Conservation (phyloP, 208 protist species). For the Crithidia bombi region DNA sequence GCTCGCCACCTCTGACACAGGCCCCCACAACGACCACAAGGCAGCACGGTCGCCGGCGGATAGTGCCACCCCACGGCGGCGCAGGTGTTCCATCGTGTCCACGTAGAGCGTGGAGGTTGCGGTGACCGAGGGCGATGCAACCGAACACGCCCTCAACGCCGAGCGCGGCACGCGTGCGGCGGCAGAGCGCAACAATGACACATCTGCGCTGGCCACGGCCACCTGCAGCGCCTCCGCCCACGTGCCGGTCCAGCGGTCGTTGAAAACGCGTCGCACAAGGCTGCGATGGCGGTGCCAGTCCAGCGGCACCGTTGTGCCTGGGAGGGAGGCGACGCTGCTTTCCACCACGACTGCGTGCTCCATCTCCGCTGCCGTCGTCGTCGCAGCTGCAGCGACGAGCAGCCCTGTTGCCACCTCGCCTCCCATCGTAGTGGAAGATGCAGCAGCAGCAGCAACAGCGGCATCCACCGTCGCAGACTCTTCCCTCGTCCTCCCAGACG, state of each 20-base stretch:
- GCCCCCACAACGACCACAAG: conserved; percentile 29
- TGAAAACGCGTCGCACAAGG: conserved; percentile 37
- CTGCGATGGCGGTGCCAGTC: conserved; percentile 39
- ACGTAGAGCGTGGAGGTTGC: conserved; percentile 37
- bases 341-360: background rate
- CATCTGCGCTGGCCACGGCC: conserved; percentile 44
- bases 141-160: background rate
- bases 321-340: background rate
- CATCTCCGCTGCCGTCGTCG: background rate
- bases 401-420: conserved; percentile 22
- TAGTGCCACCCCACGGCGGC: conserved; percentile 19
- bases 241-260: conserved; percentile 64
- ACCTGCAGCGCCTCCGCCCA: conserved; percentile 72
- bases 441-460: background rate
- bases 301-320: conserved; percentile 42
- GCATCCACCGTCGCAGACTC: background rate
- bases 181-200: conserved; percentile 42
- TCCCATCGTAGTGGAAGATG: conserved; percentile 2
- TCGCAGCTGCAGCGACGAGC: conserved; percentile 11
- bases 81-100: conserved; percentile 20
- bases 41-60: conserved; percentile 38
- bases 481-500: background rate
- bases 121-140: background rate
- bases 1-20: background rate
- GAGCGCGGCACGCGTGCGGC: conserved; percentile 36